These are phyloP conservation scores for Candida pseudoglaebosa DNA, from an alignment of 805 yeast genomes.

Conservation along the genomic window DNA sequence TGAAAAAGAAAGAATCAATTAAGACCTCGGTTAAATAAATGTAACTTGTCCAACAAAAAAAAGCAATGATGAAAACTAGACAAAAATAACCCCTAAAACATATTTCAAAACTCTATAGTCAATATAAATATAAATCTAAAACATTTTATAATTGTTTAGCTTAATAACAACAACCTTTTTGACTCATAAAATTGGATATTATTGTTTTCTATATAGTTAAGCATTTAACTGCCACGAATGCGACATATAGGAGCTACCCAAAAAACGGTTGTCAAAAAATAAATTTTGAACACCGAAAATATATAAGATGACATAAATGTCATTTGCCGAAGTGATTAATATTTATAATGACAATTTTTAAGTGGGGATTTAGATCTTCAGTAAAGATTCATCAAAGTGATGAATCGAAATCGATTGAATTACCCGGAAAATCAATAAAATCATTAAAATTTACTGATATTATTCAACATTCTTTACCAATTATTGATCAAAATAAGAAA, in stretches of 20 bases:
- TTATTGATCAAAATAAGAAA: constrained; percentile 24
- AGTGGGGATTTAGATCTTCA: constrained; percentile 39
- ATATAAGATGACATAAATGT: background rate
- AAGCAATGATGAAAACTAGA: too few species aligned
- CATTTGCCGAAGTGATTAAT: background rate
- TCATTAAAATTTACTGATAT: constrained; percentile 13
- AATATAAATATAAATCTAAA: too few species aligned
- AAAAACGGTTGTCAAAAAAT: too few species aligned
- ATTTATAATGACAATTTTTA: constrained; percentile 11
- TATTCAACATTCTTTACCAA: constrained; percentile 14
- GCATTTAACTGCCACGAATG: too few species aligned
- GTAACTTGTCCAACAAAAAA: too few species aligned
- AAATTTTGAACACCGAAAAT: background rate
- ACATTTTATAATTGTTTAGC: too few species aligned
- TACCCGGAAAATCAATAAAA: constrained; percentile 9
- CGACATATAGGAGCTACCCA: too few species aligned
- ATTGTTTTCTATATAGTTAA: too few species aligned
- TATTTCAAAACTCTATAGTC: too few species aligned
- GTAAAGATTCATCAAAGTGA: constrained; percentile 22
- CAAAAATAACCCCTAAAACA: background rate
- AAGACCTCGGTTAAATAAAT: background rate
- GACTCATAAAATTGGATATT: too few species aligned
- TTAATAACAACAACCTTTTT: too few species aligned
- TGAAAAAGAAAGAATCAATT: background rate
- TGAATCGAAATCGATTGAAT: constrained; percentile 14